phyloP scores from a whole-genome alignment of 1,284 basidiomycete species.

The Cryptococcus deneoformans region DNA sequence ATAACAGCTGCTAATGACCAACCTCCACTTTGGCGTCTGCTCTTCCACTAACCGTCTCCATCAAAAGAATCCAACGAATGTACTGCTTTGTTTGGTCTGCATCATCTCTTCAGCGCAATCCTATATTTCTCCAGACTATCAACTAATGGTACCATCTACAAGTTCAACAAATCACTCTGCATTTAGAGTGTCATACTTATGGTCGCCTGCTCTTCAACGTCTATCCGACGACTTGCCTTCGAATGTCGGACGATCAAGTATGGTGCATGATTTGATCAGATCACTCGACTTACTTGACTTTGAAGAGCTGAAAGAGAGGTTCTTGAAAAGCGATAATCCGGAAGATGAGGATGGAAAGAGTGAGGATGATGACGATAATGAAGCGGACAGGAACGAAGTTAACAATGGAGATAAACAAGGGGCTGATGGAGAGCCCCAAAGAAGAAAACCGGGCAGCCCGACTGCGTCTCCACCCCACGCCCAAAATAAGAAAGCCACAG shows the following conservation, averaged over 20 bases:
- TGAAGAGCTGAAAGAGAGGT: constrained; percentile 2
- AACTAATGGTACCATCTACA: no score
- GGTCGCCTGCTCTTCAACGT: constrained; percentile 32
- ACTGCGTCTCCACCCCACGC: not conserved
- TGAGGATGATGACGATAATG: not conserved
- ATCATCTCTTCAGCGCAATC: no score
- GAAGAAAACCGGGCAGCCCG: not conserved
- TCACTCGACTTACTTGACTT: constrained; percentile 58
- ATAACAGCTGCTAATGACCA: not conserved
- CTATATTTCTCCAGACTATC: no score
- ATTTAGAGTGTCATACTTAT: constrained; percentile 29
- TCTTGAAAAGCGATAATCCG: not conserved
- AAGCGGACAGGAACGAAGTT: not conserved
- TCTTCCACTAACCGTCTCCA: not conserved
- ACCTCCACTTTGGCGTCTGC: not conserved
- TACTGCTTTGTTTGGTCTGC: no score
- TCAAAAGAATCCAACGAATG: no score
- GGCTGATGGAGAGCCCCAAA: not conserved
- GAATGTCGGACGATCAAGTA: constrained; percentile 70
- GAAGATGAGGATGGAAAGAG: not conserved
- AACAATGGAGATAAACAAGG: not conserved
- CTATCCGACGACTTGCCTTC: constrained; percentile 63
- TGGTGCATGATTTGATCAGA: constrained; percentile 71
- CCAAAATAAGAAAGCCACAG: constrained; percentile 7
- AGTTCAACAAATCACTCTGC: no score